phyloP scores from a whole-genome alignment of 257 asterid genomes.

The Fraxinus anomala region DNA sequence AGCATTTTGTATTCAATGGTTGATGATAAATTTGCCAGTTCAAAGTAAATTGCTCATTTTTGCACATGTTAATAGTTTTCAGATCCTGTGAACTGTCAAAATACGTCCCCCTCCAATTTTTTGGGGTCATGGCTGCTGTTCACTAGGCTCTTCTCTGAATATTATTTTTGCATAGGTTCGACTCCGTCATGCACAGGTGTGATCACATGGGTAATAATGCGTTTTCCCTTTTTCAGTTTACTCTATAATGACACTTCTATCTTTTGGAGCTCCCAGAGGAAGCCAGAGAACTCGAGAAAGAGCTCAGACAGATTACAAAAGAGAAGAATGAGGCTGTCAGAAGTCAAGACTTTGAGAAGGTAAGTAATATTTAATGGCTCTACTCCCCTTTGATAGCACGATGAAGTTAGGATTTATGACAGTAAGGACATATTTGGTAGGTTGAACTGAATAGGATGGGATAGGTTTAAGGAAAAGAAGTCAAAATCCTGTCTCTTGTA shows the following conservation, averaged over 20 bases:
- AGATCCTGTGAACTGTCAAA: too few species aligned
- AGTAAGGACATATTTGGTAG: too few species aligned
- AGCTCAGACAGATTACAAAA: slow-evolving; percentile 74
- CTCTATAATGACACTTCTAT: slow-evolving; percentile 21
- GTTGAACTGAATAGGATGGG: too few species aligned
- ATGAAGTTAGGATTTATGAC: neutral
- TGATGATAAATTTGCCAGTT: neutral
- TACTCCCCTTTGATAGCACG: slow-evolving; percentile 5
- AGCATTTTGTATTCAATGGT: neutral
- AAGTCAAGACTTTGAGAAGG: slow-evolving; percentile 95
- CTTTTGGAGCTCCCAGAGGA: slow-evolving; percentile 85
- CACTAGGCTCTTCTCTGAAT: slow-evolving; percentile 25
- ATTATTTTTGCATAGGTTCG: slow-evolving; percentile 46
- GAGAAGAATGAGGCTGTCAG: slow-evolving; percentile 96
- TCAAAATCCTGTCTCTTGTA: too few species aligned
- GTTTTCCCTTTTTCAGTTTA: slow-evolving; percentile 1
- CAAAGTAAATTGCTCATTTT: neutral
- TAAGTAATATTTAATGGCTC: slow-evolving; percentile 25
- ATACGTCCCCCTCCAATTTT: neutral
- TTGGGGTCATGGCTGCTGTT: neutral
- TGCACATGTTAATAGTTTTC: too few species aligned
- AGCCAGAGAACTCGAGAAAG: slow-evolving; percentile 51
- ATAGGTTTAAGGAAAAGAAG: too few species aligned
- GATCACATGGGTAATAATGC: slow-evolving; percentile 23
- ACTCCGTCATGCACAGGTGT: slow-evolving; percentile 96